These are phyloP conservation scores for Oxyria digyna DNA, from an alignment of 148 eudicot genomes.

Conservation along the genomic window DNA sequence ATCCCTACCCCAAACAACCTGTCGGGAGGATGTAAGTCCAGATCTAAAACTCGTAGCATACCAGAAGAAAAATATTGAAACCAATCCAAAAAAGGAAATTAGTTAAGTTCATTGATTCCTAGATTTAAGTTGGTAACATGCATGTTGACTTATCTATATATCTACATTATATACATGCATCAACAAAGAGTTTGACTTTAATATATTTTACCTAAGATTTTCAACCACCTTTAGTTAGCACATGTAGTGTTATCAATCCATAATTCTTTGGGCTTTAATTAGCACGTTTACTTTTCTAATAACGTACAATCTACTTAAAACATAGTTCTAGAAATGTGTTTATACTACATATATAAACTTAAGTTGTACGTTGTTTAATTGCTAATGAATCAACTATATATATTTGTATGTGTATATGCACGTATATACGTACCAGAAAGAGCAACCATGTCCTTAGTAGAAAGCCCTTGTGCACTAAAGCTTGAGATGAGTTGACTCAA, in stretches of 20 bases:
- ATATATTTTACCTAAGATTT: too few species aligned
- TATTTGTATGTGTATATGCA: neutral
- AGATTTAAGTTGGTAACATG: too few species aligned
- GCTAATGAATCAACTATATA: neutral
- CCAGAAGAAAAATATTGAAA: too few species aligned
- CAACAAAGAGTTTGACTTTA: too few species aligned
- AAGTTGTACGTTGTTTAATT: neutral
- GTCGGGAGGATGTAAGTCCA: too few species aligned
- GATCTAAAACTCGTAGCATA: too few species aligned
- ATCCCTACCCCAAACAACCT: too few species aligned
- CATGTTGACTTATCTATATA: too few species aligned
- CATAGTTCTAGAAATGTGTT: neutral
- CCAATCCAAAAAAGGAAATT: too few species aligned
- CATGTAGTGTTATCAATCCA: neutral
- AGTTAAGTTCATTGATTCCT: too few species aligned
- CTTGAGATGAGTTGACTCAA: conserved; percentile 29
- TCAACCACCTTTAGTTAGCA: neutral
- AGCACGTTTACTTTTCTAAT: neutral
- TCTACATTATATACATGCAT: too few species aligned
- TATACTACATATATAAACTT: neutral
- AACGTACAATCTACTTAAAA: neutral
- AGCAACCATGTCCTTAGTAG: conserved; percentile 43
- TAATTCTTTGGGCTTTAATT: neutral
- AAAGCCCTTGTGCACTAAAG: conserved; percentile 39
- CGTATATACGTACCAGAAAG: conserved; percentile 17